Base-by-base conservation (phyloP, 768 basidiomycete genomes). In the Mrakia gelida region DNA sequence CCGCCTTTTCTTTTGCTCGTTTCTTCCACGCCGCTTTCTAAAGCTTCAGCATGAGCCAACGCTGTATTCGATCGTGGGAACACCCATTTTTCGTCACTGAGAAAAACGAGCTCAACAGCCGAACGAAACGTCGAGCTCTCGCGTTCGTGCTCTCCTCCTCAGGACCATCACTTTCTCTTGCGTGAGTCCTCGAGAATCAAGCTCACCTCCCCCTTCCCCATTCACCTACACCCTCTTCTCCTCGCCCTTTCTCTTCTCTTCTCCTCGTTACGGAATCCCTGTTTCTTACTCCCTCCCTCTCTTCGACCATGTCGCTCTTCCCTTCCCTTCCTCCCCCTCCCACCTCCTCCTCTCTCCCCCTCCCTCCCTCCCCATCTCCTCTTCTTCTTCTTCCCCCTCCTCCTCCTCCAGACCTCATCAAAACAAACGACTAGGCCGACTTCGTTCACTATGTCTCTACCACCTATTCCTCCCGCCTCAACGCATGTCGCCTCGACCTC, bases 121-220 rank as follows among this genome's bases (percentile, higher is more conserved):
- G 18, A 21, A 52, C 18, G 49, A 52, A 52, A 52, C 16, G 49
- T 18, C 4, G 49, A 52, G 49, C 49, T 52, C 49, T 21, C 49
- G 1, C 15, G 15, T 2, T 34, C 41, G 23, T 26, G 30, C 41
- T 34, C 28, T 10, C 6, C 28, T 41, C 13, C 67, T 8, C 67
- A 70, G 67, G 38, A 70, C 67, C 18, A 23, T 45, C 67, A 70
- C 67, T n/a, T 13, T 45, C 67, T 70, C 41, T 70, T 43, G 67
- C 41, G 67, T 70, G 67, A 72, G 71, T 52, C 52, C 52, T 72
- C 71, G 71, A 72, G 28, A 8, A 28, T 54, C 10, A 34, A 34
- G 52, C 49, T 67, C 65, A 67, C 34, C 65, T 3, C 65, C 9
- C 16, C 16, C 28, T 26, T 8, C 32, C 30, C 65, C 71, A 13